Percentiles rank a stretch among this genome's conserved stretches.
phyloP scores from a whole-genome alignment of 306 rosid genomes.

The Cicer cuneatum region DNA sequence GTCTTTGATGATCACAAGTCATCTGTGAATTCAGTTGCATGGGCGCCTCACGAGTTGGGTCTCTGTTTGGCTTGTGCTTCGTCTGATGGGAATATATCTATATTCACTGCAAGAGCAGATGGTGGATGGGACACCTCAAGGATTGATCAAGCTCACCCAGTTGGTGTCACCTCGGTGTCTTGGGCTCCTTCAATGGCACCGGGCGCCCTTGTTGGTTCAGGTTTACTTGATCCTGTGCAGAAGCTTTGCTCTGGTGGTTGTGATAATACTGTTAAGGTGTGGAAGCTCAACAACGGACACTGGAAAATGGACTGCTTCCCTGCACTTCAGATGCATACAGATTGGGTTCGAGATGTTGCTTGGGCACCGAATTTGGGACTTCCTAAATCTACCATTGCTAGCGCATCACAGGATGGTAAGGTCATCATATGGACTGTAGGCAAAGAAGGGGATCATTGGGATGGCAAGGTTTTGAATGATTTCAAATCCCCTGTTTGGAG shows the following conservation, averaged over 20 bases:
- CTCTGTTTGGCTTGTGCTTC: constrained; percentile 86
- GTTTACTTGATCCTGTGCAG: constrained; percentile 80
- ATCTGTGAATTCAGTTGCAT: constrained; percentile 79
- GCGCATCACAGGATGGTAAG: constrained; percentile 82
- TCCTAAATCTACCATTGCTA: constrained; percentile 83
- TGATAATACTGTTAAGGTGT: constrained; percentile 82
- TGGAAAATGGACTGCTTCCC: constrained; percentile 97
- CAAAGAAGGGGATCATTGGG: constrained; percentile 93
- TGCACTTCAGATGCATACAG: constrained; percentile 80
- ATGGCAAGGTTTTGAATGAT: constrained; percentile 75
- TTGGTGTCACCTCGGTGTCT: constrained; percentile 89
- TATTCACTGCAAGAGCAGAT: constrained; percentile 73
- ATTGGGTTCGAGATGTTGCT: constrained; percentile 91
- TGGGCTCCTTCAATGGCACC: constrained; percentile 93
- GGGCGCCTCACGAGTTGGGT: constrained; percentile 96
- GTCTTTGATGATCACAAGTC: constrained; percentile 76
- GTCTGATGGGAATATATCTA: constrained; percentile 84
- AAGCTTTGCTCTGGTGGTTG: constrained; percentile 91
- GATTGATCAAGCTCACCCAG: constrained; percentile 82
- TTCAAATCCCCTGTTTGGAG: constrained; percentile 83
- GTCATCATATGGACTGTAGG: constrained; percentile 86
- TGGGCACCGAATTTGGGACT: constrained; percentile 95
- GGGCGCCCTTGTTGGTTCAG: constrained; percentile 76
- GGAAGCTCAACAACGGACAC: constrained; percentile 76
- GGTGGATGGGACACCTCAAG: constrained; percentile 83